Base-by-base conservation (phyloP, 2,329 filamentous ascomycete genomes). In the Aureobasidium uvarum region DNA sequence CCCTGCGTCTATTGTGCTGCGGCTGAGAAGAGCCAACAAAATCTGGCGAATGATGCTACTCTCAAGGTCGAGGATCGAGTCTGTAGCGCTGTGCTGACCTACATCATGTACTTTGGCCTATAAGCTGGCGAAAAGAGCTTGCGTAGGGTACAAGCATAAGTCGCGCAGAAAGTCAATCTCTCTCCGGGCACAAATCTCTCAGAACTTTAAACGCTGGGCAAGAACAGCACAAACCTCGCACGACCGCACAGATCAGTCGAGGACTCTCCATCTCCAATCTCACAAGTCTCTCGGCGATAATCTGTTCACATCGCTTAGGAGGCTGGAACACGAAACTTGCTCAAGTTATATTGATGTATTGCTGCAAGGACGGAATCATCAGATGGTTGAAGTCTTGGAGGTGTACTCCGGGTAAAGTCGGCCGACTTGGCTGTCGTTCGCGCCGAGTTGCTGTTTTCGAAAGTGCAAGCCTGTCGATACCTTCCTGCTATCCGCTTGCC, bases 1-100 rank as follows among this genome's bases (percentile, higher is more conserved):
- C 46, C 59, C 59, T 62, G 59, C 59, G 59, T 62, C 46, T 43
- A 33, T 41, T 62, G 33, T 50, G 58, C 58, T 38, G 58, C n/a
- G 11, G 45, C 43, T 36, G 28, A 51, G 20, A 38, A n/a, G n/a
- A 38, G 20, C 33, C 20, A 28, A 14, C 23, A 16, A 20, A 11
- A 31, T 11, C 50, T 43, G 16, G 59, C 59, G 18, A 36, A 50
- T 41, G 31, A 60, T 20, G 6, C 16, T 45, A 6, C 1, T 46
- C 28, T n/a, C 18, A 23, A 46, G 45, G 7, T 41, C 25, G 45
- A 51, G 45, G 23, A 20, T n/a, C 14, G 58, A 28, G 45, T 28
- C 31, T 41, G 46, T 38, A 51, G 58, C 39, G 20, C 20, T 28
- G 11, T 23, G 41, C 56, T 60, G 56, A 46, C 56, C 45, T 23